Evolutionary conservation across 2,329 filamentous ascomycete genomes (phyloP).

Genomic region (Berkeleyomyces basicola): DNA sequence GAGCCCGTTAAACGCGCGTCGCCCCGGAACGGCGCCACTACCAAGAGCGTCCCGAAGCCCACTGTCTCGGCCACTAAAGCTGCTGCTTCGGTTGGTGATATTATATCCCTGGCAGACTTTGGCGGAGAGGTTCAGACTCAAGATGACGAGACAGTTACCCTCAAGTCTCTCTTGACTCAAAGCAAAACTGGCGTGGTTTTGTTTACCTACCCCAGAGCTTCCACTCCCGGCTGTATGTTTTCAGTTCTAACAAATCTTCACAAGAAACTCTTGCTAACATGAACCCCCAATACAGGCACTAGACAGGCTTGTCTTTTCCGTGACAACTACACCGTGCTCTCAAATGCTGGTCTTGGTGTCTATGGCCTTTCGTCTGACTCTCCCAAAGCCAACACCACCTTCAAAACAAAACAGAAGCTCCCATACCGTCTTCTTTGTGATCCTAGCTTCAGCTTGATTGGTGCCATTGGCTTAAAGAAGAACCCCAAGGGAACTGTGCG

Average conservation of each 20-base stretch:
- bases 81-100: constrained; percentile 31
- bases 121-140: constrained; percentile 68
- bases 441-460: constrained; percentile 54
- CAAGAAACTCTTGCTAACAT: constrained; percentile 4
- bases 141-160: constrained; percentile 61
- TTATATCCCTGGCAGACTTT: constrained; percentile 40
- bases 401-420: constrained; percentile 80
- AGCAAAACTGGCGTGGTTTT: constrained; percentile 77
- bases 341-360: constrained; percentile 63
- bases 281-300: constrained; percentile 46
- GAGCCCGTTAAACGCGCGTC: neutral
- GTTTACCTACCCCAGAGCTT: constrained; percentile 92
- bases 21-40: neutral
- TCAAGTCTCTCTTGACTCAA: constrained; percentile 65
- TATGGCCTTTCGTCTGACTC: constrained; percentile 82
- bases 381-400: constrained; percentile 80
- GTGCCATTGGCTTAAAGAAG: constrained; percentile 82
- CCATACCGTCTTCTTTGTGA: constrained; percentile 84
- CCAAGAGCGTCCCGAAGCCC: neutral
- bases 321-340: constrained; percentile 63
- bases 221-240: constrained; percentile 77
- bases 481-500: constrained; percentile 60
- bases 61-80: neutral
- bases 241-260: neutral
- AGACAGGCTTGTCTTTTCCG: constrained; percentile 88